Conservation (phyloP, 2,329 filamentous ascomycete genomes). For the Diaporthe sp. region DNA sequence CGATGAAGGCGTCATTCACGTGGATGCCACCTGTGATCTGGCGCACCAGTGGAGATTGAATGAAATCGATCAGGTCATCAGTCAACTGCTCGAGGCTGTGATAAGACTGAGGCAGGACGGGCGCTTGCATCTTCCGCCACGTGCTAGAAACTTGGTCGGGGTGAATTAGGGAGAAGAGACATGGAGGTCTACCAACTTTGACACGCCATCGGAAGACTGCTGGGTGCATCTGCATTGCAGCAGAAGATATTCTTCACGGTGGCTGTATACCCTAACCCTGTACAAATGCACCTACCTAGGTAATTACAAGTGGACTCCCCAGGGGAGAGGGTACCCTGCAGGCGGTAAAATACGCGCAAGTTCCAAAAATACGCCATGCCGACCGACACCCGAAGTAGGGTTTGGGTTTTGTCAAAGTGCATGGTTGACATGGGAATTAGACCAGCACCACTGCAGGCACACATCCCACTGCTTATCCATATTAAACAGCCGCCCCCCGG, state of each 20-base stretch:
- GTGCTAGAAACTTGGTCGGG: neutral
- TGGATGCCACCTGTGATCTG: conserved; percentile 52
- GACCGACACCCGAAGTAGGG: too few relatives aligned
- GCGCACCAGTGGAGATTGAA: conserved; percentile 47
- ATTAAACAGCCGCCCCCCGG: too few relatives aligned
- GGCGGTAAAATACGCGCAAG: too few relatives aligned
- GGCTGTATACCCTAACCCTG: neutral
- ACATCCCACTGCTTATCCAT: too few relatives aligned
- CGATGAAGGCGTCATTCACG: conserved; percentile 51
- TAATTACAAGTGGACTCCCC: too few relatives aligned
- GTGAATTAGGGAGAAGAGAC: neutral
- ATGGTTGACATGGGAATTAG: too few relatives aligned
- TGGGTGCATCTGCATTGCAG: neutral
- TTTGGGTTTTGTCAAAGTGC: too few relatives aligned
- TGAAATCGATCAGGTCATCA: conserved; percentile 44
- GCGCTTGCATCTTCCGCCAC: conserved; percentile 13
- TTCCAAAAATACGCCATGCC: too few relatives aligned
- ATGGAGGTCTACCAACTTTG: neutral
- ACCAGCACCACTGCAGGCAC: too few relatives aligned
- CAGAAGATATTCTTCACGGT: neutral
- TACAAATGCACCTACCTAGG: neutral
- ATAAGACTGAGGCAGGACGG: conserved; percentile 34
- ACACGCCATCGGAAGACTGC: neutral
- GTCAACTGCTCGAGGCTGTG: conserved; percentile 44
- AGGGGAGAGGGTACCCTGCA: too few relatives aligned